These are phyloP conservation scores for Maudiozyma bulderi DNA, from an alignment of 805 yeast genomes.

Conservation along the genomic window DNA sequence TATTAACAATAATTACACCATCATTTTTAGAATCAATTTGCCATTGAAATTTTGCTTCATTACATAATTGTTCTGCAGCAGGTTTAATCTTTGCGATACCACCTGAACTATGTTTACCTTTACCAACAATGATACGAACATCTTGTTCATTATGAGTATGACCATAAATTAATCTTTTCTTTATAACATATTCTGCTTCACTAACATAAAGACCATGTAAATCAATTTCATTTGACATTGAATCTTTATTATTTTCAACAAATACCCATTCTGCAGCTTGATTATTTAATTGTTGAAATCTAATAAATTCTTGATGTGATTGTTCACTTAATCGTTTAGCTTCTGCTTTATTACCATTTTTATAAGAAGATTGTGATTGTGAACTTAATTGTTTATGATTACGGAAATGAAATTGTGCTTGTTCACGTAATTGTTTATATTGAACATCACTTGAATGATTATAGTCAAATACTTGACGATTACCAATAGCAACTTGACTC, in stretches of 20 bases:
- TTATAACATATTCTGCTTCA: conserved; percentile 75
- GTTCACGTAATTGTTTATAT: conserved; percentile 51
- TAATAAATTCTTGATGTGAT: conserved; percentile 47
- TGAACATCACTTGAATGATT: conserved; percentile 63
- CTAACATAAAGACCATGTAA: conserved; percentile 84
- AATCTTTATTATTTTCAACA: conserved; percentile 77
- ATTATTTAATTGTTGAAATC: conserved; percentile 61
- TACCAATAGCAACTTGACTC: conserved; percentile 9
- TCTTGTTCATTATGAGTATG: conserved; percentile 46
- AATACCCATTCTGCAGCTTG: conserved; percentile 89
- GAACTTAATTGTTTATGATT: conserved; percentile 46
- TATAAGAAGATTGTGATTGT: conserved; percentile 69
- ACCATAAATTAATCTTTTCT: conserved; percentile 61
- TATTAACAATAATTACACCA: conserved; percentile 71
- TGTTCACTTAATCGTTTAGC: conserved; percentile 68
- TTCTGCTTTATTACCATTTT: conserved; percentile 57
- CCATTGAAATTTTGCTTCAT: conserved; percentile 50
- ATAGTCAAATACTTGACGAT: conserved; percentile 37
- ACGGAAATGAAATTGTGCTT: conserved; percentile 59
- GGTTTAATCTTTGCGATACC: conserved; percentile 86
- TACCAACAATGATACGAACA: conserved; percentile 82
- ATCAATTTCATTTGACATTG: conserved; percentile 80
- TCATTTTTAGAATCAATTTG: conserved; percentile 60
- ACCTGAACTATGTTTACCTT: conserved; percentile 73
- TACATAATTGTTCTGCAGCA: conserved; percentile 72